Evolutionary conservation across 768 basidiomycete genomes (phyloP).

Genomic region (Naganishia antarctica): DNA sequence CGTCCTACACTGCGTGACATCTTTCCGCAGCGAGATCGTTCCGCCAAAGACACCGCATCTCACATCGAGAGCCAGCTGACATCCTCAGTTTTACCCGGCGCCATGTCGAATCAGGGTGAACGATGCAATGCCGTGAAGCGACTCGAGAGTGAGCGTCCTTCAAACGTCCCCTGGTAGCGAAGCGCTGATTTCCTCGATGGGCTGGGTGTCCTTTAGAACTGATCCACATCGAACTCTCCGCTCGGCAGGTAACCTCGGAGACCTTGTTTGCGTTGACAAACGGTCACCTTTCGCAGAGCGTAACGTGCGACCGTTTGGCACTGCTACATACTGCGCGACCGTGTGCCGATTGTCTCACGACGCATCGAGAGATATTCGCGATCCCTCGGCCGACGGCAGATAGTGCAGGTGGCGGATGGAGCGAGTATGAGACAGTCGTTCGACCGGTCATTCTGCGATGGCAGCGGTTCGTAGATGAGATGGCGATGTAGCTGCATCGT

Average conservation of each 20-base stretch:
- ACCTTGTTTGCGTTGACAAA: neutral
- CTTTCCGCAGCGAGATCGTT: constrained; percentile 35
- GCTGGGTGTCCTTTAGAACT: constrained; percentile 35
- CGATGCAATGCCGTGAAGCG: constrained; percentile 18
- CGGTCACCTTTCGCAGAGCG: too few relatives aligned
- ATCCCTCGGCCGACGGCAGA: constrained; percentile 29
- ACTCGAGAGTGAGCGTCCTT: constrained; percentile 23
- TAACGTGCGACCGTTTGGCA: constrained; percentile 25
- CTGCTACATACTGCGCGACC: constrained; percentile 23
- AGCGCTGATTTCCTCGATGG: too few relatives aligned
- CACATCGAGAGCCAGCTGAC: neutral
- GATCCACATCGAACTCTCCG: constrained; percentile 47
- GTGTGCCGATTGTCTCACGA: constrained; percentile 41
- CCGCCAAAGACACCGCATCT: neutral
- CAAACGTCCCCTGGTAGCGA: too few relatives aligned
- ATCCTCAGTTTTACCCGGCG: constrained; percentile 16
- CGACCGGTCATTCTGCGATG: constrained; percentile 40
- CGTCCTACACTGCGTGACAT: constrained; percentile 44
- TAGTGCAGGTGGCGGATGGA: neutral
- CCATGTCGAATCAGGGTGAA: constrained; percentile 22
- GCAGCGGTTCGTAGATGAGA: constrained; percentile 37
- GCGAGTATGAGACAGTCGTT: constrained; percentile 37
- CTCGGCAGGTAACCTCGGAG: too few relatives aligned
- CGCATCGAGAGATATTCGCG: constrained; percentile 47
- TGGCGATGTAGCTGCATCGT: neutral